phyloP scores from a whole-genome alignment of 192 early-diverging fungal species.

The Podila verticillata region DNA sequence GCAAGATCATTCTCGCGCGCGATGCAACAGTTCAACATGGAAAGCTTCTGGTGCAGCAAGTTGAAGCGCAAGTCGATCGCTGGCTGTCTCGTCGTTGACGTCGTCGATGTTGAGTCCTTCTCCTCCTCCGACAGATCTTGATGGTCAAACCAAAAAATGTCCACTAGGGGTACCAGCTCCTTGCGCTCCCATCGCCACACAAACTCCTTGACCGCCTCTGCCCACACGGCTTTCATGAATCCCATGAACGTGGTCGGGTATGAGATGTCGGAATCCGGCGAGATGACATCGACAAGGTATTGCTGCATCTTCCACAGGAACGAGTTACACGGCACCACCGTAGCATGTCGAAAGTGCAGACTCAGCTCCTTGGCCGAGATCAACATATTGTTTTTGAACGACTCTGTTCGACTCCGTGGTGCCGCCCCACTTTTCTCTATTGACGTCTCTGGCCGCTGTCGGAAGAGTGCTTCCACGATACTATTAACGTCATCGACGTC shows the following conservation, averaged over 20 bases:
- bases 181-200: constrained; percentile 65
- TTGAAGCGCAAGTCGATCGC: constrained; percentile 70
- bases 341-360: constrained; percentile 52
- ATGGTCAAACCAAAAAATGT: constrained; percentile 10
- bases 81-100: neutral
- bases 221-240: constrained; percentile 73
- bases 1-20: constrained; percentile 29
- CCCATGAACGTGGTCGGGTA: constrained; percentile 68
- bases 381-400: neutral
- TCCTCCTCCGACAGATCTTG: constrained; percentile 12
- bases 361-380: constrained; percentile 48
- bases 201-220: constrained; percentile 63
- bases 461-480: constrained; percentile 38
- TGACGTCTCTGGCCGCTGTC: neutral
- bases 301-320: constrained; percentile 62
- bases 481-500: constrained; percentile 51
- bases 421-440: neutral
- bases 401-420: neutral
- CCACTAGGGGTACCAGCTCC: constrained; percentile 62
- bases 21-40: constrained; percentile 86
- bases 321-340: constrained; percentile 57
- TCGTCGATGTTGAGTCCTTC: neutral
- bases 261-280: constrained; percentile 41
- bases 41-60: constrained; percentile 76
- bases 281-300: constrained; percentile 53